Conservation (phyloP, 2,329 filamentous ascomycete species). For the Fusarium camptoceras region DNA sequence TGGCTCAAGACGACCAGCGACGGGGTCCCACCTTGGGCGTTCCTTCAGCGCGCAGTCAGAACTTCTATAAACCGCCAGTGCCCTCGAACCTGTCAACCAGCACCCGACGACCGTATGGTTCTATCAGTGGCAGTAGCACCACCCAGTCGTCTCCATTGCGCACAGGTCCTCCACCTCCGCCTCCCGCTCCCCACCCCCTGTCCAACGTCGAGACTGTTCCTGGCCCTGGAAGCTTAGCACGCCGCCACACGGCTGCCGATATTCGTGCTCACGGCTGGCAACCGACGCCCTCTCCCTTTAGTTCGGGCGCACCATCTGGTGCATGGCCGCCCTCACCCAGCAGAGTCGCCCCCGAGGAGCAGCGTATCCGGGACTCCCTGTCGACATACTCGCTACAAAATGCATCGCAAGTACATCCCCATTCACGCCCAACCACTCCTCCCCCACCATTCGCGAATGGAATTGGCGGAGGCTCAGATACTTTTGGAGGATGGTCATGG, state of each 20-base stretch:
- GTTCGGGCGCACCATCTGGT: conserved; percentile 65
- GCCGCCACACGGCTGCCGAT: conserved; percentile 94
- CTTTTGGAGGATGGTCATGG: conserved; percentile 69
- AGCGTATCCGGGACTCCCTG: conserved; percentile 67
- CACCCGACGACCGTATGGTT: conserved; percentile 84
- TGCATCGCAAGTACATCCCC: conserved; percentile 57
- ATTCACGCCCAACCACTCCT: conserved; percentile 67
- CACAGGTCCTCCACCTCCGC: conserved; percentile 73
- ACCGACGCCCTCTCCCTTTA: conserved; percentile 70
- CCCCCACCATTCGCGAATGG: conserved; percentile 63
- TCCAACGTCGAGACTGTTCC: conserved; percentile 72
- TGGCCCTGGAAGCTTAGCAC: conserved; percentile 76
- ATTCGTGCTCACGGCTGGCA: conserved; percentile 90
- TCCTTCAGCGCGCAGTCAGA: conserved; percentile 67
- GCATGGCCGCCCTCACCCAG: conserved; percentile 68
- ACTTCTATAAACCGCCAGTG: conserved; percentile 79
- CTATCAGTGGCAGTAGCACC: conserved; percentile 79
- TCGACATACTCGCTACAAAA: conserved; percentile 65
- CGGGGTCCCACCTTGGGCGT: conserved; percentile 77
- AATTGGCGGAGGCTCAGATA: conserved; percentile 52
- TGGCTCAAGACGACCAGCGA: conserved; percentile 86
- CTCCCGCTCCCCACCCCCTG: conserved; percentile 72
- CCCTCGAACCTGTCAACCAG: conserved; percentile 84
- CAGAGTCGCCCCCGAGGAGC: conserved; percentile 62
- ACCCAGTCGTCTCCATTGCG: conserved; percentile 77